phyloP scores from a whole-genome alignment of 371 early-diverging fungal species.

The Syncephalastrum contaminatum region DNA sequence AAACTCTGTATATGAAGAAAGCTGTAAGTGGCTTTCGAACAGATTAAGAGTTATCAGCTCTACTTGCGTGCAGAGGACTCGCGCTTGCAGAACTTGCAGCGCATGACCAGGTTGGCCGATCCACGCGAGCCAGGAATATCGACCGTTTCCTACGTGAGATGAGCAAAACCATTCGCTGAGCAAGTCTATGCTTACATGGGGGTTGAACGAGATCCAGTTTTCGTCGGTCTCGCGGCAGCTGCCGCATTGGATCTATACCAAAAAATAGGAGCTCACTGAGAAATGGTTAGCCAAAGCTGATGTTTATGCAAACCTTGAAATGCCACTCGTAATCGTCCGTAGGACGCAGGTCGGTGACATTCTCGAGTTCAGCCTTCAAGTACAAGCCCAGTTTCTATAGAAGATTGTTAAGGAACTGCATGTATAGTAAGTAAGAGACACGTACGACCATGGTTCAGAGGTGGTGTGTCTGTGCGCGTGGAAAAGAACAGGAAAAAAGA shows the following conservation, averaged over 20 bases:
- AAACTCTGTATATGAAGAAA: constrained; percentile 43
- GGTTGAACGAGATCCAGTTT: constrained; percentile 75
- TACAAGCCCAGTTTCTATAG: constrained; percentile 56
- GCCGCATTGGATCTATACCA: constrained; percentile 69
- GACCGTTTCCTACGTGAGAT: constrained; percentile 23
- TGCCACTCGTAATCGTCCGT: constrained; percentile 68
- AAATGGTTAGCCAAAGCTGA: background rate
- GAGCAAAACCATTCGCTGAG: too few species aligned
- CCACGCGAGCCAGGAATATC: constrained; percentile 67
- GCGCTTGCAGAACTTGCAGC: constrained; percentile 91
- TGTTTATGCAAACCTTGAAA: constrained; percentile 58
- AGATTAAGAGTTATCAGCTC: too few species aligned
- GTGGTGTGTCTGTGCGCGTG: too few species aligned
- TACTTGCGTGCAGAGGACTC: constrained; percentile 71
- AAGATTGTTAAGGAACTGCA: background rate
- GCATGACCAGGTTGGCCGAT: constrained; percentile 86
- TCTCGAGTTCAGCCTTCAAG: constrained; percentile 79
- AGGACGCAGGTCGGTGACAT: constrained; percentile 75
- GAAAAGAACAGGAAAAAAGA: too few species aligned
- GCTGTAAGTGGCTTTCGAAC: too few species aligned
- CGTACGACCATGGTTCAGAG: too few species aligned
- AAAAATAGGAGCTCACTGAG: background rate
- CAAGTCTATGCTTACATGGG: constrained; percentile 15
- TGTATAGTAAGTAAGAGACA: too few species aligned
- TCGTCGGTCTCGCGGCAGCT: constrained; percentile 80